Evolutionary conservation across 164 flowering plant species (phyloP), one percentile per base, ranked within the genome.

Genomic region (Piper longum): DNA sequence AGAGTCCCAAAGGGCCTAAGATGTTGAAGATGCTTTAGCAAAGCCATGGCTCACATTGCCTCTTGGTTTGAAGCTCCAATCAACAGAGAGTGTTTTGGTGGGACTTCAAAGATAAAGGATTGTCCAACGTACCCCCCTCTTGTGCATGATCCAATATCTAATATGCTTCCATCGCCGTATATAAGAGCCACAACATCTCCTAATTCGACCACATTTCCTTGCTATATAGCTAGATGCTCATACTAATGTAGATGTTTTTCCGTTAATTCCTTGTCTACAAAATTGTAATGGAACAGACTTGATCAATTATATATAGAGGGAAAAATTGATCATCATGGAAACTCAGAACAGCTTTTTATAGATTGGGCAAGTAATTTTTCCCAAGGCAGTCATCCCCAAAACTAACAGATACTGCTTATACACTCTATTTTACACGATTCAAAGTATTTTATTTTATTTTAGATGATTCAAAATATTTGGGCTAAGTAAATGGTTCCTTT

Each of bases 21-120:
- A n/a, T n/a, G n/a, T n/a, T 57, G 92, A 82, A 76, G 97, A 90
- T 67, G 95, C 77, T 54, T 67, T 93, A 77, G 72, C 89, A 52
- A 86, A 85, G 60, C 95, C 98, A 73, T 85, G 95, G 98, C 76
- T 72, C 78, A 93, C 98, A 18, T 87, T 92, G 73, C 98, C 98
- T 41, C 83, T 92, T 9, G 96, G 98, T n/a, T 78, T 92, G 19
- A 92, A 86, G 67, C 91, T 96, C 44, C 98, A 96, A 6, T 69
- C 88, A 3, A 43, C 71, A 1, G 98, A 89, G 12, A 72, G 93
- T 58, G 98, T 92, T 8, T 1, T 89, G 78, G 86, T 61, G 58
- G 96, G 86, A 68, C 74, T 89, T n/a, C 91, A 86, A 41, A 82
- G 85, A 14, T 88, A 88, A 26, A 74, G 98, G 98, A 7, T 65